These are phyloP conservation scores for Vigna mungo DNA, from an alignment of 306 rosid species.

Conservation along the genomic window DNA sequence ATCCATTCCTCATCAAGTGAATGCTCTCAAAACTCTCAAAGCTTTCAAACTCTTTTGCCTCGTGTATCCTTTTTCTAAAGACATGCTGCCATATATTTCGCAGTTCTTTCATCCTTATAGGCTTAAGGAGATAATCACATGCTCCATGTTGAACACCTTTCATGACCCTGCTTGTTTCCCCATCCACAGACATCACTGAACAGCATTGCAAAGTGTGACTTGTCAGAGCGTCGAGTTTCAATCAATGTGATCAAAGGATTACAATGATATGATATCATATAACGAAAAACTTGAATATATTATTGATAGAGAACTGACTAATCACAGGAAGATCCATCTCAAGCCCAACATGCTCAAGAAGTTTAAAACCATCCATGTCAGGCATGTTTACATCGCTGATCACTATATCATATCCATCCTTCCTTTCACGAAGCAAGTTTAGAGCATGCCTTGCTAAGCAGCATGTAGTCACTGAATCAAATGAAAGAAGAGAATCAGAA, in stretches of 20 bases:
- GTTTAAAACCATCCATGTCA: constrained; percentile 99
- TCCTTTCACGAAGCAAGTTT: constrained; percentile 81
- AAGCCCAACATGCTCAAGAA: constrained; percentile 97
- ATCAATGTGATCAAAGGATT: constrained; percentile 42
- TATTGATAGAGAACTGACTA: constrained; percentile 72
- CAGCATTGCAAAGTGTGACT: constrained; percentile 50
- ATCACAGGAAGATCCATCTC: constrained; percentile 99
- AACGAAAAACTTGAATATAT: constrained; percentile 46
- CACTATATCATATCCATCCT: constrained; percentile 91
- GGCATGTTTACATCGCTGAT: constrained; percentile 99
- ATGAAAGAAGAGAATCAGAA: constrained; percentile 32
- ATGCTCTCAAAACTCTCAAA: constrained; percentile 74
- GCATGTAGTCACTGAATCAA: constrained; percentile 88
- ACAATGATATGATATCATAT: constrained; percentile 38
- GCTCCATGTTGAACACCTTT: constrained; percentile 99
- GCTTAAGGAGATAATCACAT: constrained; percentile 96
- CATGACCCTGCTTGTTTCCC: constrained; percentile 97
- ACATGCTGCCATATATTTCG: constrained; percentile 98
- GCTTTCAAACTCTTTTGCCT: constrained; percentile 81
- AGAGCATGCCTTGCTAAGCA: constrained; percentile 85
- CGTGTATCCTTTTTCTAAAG: constrained; percentile 84
- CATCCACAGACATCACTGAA: constrained; percentile 99
- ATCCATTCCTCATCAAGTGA: constrained; percentile 65
- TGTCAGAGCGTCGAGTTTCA: constrained; percentile 51
- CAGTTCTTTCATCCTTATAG: constrained; percentile 97